Conservation (phyloP, 139 green algal species). For the Astrephomene gubernaculifera region DNA sequence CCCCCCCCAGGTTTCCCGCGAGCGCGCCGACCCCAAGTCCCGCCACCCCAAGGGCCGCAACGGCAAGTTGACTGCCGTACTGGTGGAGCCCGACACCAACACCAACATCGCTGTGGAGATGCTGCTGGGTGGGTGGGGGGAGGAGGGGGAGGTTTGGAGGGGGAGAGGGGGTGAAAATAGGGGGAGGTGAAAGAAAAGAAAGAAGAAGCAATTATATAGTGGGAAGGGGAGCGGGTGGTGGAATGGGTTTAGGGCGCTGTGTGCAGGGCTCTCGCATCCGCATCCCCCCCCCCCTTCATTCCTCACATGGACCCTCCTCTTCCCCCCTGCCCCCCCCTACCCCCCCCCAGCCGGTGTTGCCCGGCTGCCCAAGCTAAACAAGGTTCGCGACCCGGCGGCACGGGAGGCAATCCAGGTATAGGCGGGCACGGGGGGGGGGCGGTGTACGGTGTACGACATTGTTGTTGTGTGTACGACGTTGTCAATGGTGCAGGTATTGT, state of each 20-base stretch:
- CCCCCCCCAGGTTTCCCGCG: slow-evolving; percentile 24
- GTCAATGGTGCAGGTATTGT: too few species aligned
- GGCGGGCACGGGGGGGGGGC: neutral
- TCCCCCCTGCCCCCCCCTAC: neutral
- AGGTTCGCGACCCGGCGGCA: slow-evolving; percentile 43
- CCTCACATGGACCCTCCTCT: too few species aligned
- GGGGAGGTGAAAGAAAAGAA: too few species aligned
- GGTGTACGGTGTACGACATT: too few species aligned
- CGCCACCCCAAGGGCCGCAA: slow-evolving; percentile 62
- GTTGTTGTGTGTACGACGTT: too few species aligned
- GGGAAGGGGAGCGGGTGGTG: too few species aligned
- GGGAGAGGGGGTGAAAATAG: too few species aligned
- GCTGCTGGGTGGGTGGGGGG: slow-evolving; percentile 45
- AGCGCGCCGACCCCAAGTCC: slow-evolving; percentile 55
- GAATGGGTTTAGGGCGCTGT: too few species aligned
- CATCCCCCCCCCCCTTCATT: too few species aligned
- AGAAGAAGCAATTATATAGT: too few species aligned
- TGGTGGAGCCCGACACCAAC: slow-evolving; percentile 48
- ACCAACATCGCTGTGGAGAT: slow-evolving; percentile 60
- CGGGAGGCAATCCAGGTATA: slow-evolving; percentile 42
- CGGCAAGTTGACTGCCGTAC: slow-evolving; percentile 55
- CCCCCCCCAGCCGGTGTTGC: slow-evolving; percentile 56
- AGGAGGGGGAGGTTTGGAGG: too few species aligned
- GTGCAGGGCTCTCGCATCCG: too few species aligned
- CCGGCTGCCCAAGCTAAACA: slow-evolving; percentile 67